A percentile compares a stretch with the other conserved stretches of the same genome.
phyloP scores from a whole-genome alignment of 1,139 yeast genomes.

The Debaryomycetaceae sp. region DNA sequence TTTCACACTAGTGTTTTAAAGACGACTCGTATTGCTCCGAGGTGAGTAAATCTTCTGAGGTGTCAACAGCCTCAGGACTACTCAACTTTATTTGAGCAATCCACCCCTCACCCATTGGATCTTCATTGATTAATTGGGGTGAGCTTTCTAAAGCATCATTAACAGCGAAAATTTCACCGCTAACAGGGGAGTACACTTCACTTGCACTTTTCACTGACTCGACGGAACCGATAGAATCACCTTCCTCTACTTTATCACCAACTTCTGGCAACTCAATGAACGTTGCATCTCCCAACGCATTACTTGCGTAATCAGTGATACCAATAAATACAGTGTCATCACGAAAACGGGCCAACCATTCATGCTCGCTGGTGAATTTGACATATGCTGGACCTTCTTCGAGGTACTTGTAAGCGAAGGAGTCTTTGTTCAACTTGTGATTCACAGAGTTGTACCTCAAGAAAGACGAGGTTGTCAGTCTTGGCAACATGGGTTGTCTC shows the following conservation, averaged over 20 bases:
- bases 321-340: slow-evolving; percentile 87
- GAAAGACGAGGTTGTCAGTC: slow-evolving; percentile 2
- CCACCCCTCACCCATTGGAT: slow-evolving; percentile 95
- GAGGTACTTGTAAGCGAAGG: slow-evolving; percentile 49
- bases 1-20: slow-evolving; percentile 44
- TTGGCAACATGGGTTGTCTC: slow-evolving; percentile 1
- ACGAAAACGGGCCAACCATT: slow-evolving; percentile 85
- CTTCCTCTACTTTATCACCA: slow-evolving; percentile 61
- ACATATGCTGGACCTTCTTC: slow-evolving; percentile 51
- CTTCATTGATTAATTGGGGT: slow-evolving; percentile 79
- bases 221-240: slow-evolving; percentile 87
- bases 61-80: slow-evolving; percentile 26
- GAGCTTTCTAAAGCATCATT: slow-evolving; percentile 62
- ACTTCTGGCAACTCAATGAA: slow-evolving; percentile 85
- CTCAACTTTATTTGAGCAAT: slow-evolving; percentile 68
- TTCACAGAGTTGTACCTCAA: slow-evolving; percentile 34
- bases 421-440: slow-evolving; percentile 49
- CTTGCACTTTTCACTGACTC: slow-evolving; percentile 94
- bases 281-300: slow-evolving; percentile 97
- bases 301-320: slow-evolving; percentile 92
- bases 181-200: slow-evolving; percentile 87
- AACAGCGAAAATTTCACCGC: slow-evolving; percentile 71
- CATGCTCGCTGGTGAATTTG: slow-evolving; percentile 87
- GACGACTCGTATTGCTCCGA: slow-evolving; percentile 64
- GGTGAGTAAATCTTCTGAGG: slow-evolving; percentile 32